These are phyloP conservation scores for Halophytophthora polymorphica DNA, from an alignment of 352 stramenopile genomes.

Conservation along the genomic window DNA sequence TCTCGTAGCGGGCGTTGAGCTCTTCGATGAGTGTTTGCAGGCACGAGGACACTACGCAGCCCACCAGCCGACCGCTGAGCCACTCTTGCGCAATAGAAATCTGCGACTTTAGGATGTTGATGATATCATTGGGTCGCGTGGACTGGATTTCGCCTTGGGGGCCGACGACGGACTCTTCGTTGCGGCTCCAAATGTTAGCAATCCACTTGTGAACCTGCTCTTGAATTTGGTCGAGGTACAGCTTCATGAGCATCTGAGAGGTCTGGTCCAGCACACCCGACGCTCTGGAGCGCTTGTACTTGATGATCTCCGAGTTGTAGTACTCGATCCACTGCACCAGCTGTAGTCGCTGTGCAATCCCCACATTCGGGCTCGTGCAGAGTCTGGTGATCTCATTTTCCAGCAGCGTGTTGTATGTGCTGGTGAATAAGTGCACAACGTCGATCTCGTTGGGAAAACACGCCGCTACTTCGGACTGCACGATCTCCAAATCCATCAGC, in stretches of 20 bases:
- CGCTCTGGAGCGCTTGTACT: slow-evolving; percentile 70
- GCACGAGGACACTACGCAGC: slow-evolving; percentile 66
- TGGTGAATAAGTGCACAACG: slow-evolving; percentile 71
- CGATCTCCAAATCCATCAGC: slow-evolving; percentile 76
- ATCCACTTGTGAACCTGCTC: slow-evolving; percentile 81
- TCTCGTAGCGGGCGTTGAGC: slow-evolving; percentile 67
- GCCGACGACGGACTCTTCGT: slow-evolving; percentile 64
- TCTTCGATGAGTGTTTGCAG: slow-evolving; percentile 71
- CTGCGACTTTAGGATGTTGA: slow-evolving; percentile 86
- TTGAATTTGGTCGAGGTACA: slow-evolving; percentile 76
- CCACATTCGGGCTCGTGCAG: slow-evolving; percentile 54
- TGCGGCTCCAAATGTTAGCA: slow-evolving; percentile 82
- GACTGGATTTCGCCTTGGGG: slow-evolving; percentile 65
- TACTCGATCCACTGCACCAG: slow-evolving; percentile 88
- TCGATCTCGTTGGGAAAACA: slow-evolving; percentile 81
- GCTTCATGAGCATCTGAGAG: slow-evolving; percentile 68
- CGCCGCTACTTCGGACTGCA: slow-evolving; percentile 64
- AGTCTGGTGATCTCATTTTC: slow-evolving; percentile 67
- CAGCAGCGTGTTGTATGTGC: slow-evolving; percentile 72
- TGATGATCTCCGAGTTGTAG: slow-evolving; percentile 85
- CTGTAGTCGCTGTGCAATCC: slow-evolving; percentile 72
- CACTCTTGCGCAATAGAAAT: slow-evolving; percentile 85
- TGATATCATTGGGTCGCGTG: slow-evolving; percentile 80
- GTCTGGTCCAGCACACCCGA: slow-evolving; percentile 67
- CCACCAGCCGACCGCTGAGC: slow-evolving; percentile 62